Evolutionary conservation across 1,284 basidiomycete genomes (phyloP), one percentile per base, ranked within the genome.

Genomic region (Irpex sp.): DNA sequence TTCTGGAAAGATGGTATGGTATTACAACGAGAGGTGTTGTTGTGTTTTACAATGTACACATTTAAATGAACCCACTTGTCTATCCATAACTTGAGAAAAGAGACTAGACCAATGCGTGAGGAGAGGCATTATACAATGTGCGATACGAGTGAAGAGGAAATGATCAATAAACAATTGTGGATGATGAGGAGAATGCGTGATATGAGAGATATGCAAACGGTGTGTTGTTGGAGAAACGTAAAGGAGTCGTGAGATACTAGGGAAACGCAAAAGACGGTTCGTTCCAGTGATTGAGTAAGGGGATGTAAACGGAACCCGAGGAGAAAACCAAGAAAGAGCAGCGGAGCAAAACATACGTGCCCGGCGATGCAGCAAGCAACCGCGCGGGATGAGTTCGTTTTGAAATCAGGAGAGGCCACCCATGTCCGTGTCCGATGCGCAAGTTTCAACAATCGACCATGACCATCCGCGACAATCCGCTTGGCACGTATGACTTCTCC

Each of bases 401-500:
- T 55, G 53, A 9, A 7, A 31, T 15, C 8, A 43, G 39, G 11
- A 13, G 31, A 26, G 26, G 11, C 9, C 53, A 17, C 7, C 53
- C 13, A 55, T 55, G 53, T 21, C 33, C 53, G 39, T 43, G 39
- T 43, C 39, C 15, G 15, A 43, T 43, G 39, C 17, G 49, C 53
- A 55, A 26, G 50, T 9, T 15, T 55, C 53, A 61, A 17, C 60
- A 37, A 31, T 67, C 68, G 59, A 67, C 63, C 13, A 65, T 68
- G 39, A 73, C 71, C 60, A 69, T 64, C 60, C 65, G 64, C 51
- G 71, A 72, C 43, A 73, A 65, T 19, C 68, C 65, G 67, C 72
- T 73, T 65, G 67, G 68, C 57, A 71, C 67, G 65, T 73, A 73
- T 33, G 59, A 59, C 65, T 60, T 60, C 39, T 59, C 61, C 62